A percentile compares a stretch with the other conserved stretches of the same genome.
Evolutionary conservation across 2,329 filamentous ascomycete species (phyloP).

Genomic region (Penicillium palitans): DNA sequence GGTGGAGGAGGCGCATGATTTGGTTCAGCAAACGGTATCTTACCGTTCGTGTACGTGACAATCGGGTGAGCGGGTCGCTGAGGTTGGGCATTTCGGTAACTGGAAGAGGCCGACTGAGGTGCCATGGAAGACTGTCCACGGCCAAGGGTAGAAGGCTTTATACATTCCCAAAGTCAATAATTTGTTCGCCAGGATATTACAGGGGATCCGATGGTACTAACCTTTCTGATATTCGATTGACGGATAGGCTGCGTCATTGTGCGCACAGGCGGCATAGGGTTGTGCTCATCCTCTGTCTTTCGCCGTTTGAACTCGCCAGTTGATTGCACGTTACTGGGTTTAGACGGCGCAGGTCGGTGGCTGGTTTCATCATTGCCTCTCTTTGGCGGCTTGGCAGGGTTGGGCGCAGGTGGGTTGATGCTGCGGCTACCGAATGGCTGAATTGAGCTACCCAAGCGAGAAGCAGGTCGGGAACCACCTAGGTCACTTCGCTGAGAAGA

Average conservation of each 20-base stretch:
- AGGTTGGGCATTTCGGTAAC: conserved; percentile 53
- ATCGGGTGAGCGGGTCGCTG: conserved; percentile 69
- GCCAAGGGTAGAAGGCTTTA: conserved; percentile 44
- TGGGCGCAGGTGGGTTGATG: conserved; percentile 62
- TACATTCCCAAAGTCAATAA: conserved; percentile 19
- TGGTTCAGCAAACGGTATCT: conserved; percentile 82
- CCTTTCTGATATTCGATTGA: conserved; percentile 73
- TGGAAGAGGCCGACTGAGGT: conserved; percentile 33
- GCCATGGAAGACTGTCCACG: conserved; percentile 38
- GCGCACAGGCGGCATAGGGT: conserved; percentile 60
- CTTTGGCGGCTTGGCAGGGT: conserved; percentile 73
- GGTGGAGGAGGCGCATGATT: conserved; percentile 53
- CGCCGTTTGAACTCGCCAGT: conserved; percentile 76
- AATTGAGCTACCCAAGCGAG: conserved; percentile 41
- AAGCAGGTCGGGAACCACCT: conserved; percentile 53
- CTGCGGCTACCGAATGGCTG: conserved; percentile 60
- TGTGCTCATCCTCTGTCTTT: conserved; percentile 71
- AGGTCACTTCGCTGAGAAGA: conserved; percentile 49
- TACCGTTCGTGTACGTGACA: conserved; percentile 82
- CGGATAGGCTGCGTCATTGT: conserved; percentile 84
- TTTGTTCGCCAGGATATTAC: not conserved
- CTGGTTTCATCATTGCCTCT: conserved; percentile 63
- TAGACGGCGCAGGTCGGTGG: conserved; percentile 42
- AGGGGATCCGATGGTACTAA: conserved; percentile 41
- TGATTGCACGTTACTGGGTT: conserved; percentile 55